These are phyloP conservation scores for Lunasporangiospora selenospora DNA, from an alignment of 192 early-diverging fungal species.

Conservation along the genomic window DNA sequence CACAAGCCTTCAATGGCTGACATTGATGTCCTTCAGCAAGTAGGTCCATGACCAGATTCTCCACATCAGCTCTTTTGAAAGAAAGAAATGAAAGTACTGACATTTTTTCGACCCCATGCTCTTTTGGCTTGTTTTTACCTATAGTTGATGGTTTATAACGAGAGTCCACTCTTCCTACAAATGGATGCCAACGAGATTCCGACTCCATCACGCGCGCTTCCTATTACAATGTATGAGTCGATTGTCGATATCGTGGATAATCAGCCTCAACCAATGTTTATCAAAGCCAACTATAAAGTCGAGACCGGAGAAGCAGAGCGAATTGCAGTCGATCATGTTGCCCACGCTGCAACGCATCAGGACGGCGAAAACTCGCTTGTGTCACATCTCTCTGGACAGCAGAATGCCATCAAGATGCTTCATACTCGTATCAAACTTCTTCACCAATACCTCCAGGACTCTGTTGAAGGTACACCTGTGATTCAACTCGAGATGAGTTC, in stretches of 20 bases:
- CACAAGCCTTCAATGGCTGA: conserved; percentile 63
- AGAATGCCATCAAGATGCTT: conserved; percentile 86
- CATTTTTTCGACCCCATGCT: too few species aligned
- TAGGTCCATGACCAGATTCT: conserved; percentile 24
- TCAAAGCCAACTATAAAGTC: conserved; percentile 71
- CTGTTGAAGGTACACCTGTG: conserved; percentile 73
- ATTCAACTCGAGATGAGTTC: too few species aligned
- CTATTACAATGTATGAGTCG: conserved; percentile 81
- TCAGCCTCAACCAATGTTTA: conserved; percentile 66
- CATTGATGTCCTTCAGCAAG: conserved; percentile 79
- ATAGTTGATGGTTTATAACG: conserved; percentile 77
- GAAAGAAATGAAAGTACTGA: background rate
- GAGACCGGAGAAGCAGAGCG: conserved; percentile 89
- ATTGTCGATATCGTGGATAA: conserved; percentile 70
- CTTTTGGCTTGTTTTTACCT: background rate
- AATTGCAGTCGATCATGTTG: conserved; percentile 88
- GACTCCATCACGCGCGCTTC: conserved; percentile 67
- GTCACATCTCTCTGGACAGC: conserved; percentile 72
- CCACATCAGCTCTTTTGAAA: too few species aligned
- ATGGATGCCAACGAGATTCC: conserved; percentile 63
- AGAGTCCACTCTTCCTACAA: conserved; percentile 78
- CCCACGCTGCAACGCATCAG: conserved; percentile 65
- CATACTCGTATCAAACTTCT: conserved; percentile 73
- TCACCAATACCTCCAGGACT: conserved; percentile 74
- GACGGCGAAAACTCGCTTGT: conserved; percentile 66